phyloP scores from a whole-genome alignment of 768 basidiomycete species.

The Hygrocybe coccinea region DNA sequence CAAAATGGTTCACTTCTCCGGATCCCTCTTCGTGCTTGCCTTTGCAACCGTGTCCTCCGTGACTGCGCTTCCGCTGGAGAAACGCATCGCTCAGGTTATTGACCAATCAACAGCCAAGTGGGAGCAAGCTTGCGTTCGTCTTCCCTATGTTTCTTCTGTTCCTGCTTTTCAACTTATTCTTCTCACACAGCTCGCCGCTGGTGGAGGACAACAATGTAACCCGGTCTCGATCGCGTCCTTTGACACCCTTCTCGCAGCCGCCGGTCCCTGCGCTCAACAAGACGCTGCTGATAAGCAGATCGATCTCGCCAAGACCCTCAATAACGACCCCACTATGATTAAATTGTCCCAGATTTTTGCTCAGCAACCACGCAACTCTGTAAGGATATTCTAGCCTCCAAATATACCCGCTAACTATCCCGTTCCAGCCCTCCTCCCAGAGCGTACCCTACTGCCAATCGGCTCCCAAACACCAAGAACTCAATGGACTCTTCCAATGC shows the following conservation, averaged over 20 bases:
- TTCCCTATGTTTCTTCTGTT: neutral
- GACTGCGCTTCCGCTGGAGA: conserved; percentile 34
- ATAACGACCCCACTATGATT: conserved; percentile 42
- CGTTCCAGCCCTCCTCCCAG: conserved; percentile 40
- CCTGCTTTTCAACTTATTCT: neutral
- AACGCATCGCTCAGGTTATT: conserved; percentile 49
- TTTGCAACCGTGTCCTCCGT: conserved; percentile 25
- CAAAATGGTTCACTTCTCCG: conserved; percentile 29
- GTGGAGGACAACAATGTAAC: conserved; percentile 45
- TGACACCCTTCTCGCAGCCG: conserved; percentile 43
- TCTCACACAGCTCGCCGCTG: conserved; percentile 34
- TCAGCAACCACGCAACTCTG: conserved; percentile 49
- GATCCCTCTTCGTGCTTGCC: conserved; percentile 30
- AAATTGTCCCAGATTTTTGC: conserved; percentile 43
- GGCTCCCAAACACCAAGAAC: conserved; percentile 44
- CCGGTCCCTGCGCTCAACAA: conserved; percentile 42
- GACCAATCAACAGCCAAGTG: conserved; percentile 44
- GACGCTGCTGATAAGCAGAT: conserved; percentile 47
- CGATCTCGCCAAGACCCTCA: conserved; percentile 40
- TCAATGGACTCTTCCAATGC: conserved; percentile 51
- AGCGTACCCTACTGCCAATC: conserved; percentile 47
- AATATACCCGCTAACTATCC: neutral
- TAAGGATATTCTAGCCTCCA: conserved; percentile 26
- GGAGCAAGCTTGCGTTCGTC: conserved; percentile 50
- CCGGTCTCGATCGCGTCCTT: conserved; percentile 42